Percentiles rank a stretch among this genome's conserved stretches.
Conservation (phyloP, 1,139 yeast species). For the Hyphopichia pseudoburtonii region DNA sequence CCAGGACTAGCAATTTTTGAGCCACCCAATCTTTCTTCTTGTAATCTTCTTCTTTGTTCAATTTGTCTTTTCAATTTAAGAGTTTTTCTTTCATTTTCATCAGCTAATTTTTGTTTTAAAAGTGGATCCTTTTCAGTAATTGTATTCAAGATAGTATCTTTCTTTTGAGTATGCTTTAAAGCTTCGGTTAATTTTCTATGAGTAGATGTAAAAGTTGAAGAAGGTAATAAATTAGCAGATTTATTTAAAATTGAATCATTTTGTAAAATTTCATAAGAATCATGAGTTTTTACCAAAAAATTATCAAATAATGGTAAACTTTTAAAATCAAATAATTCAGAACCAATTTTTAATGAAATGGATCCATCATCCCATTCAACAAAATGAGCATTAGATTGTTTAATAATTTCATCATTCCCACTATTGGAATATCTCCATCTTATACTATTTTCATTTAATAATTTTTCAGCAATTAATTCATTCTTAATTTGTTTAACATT, state of each 20-base stretch:
- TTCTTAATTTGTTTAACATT: slow-evolving; percentile 40
- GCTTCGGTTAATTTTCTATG: slow-evolving; percentile 81
- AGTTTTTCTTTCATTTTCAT: slow-evolving; percentile 73
- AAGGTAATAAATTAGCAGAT: slow-evolving; percentile 76
- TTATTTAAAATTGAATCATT: slow-evolving; percentile 48
- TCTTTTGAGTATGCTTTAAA: slow-evolving; percentile 63
- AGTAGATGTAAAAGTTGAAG: slow-evolving; percentile 79
- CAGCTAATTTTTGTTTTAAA: slow-evolving; percentile 75
- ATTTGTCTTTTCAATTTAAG: slow-evolving; percentile 69
- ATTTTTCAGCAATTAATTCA: slow-evolving; percentile 48
- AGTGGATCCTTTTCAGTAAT: slow-evolving; percentile 88
- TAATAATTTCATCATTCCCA: slow-evolving; percentile 62
- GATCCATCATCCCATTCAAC: slow-evolving; percentile 95
- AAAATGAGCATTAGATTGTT: slow-evolving; percentile 87
- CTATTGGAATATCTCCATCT: slow-evolving; percentile 87
- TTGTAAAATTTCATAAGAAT: slow-evolving; percentile 71
- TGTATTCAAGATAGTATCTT: slow-evolving; percentile 58
- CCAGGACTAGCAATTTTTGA: slow-evolving; percentile 24
- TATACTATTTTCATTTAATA: slow-evolving; percentile 76
- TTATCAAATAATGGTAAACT: slow-evolving; percentile 69
- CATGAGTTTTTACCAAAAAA: slow-evolving; percentile 69
- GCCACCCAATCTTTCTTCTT: slow-evolving; percentile 43
- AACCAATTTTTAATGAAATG: slow-evolving; percentile 80
- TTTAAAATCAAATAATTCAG: slow-evolving; percentile 80
- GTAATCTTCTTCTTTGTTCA: slow-evolving; percentile 51